A percentile compares a stretch with the other conserved stretches of the same genome.
These are phyloP conservation scores for Tetraselmis chui DNA, from an alignment of 139 green algal species.

Conservation along the genomic window DNA sequence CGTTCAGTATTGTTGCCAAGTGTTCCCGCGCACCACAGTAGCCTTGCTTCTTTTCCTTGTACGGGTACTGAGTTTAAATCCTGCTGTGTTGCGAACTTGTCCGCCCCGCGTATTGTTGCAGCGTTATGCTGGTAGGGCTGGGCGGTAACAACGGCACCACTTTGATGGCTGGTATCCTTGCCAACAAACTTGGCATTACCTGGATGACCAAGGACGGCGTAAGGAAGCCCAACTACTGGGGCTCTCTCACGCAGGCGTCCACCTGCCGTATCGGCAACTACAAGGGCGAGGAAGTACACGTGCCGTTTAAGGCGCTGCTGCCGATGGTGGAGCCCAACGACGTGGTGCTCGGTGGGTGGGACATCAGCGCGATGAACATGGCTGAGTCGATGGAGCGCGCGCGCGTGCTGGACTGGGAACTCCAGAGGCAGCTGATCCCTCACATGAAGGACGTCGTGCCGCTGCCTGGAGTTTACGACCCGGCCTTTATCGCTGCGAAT, in stretches of 20 bases:
- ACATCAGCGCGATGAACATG: constrained; percentile 91
- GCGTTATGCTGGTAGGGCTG: constrained; percentile 96
- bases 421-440: constrained; percentile 93
- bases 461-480: constrained; percentile 94
- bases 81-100: too few relatives aligned
- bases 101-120: constrained; percentile 31
- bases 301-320: constrained; percentile 77
- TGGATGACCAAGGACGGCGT: constrained; percentile 98
- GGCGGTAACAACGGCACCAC: constrained; percentile 99
- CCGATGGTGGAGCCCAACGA: constrained; percentile 94
- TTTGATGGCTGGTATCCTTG: constrained; percentile 86
- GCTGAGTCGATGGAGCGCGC: constrained; percentile 90
- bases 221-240: constrained; percentile 95
- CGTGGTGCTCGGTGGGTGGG: constrained; percentile 94
- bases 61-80: background rate
- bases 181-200: constrained; percentile 94
- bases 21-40: too few relatives aligned
- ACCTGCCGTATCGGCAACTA: constrained; percentile 91
- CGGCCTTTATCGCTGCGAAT: constrained; percentile 95
- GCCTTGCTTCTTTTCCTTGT: constrained; percentile 3
- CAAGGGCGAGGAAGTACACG: constrained; percentile 89
- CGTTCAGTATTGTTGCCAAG: too few relatives aligned
- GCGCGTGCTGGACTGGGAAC: constrained; percentile 88
- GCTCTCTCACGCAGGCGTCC: constrained; percentile 88
- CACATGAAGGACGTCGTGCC: constrained; percentile 90